These are phyloP conservation scores for Fusarium humuli DNA, from an alignment of 2,329 filamentous ascomycete genomes.

Conservation along the genomic window DNA sequence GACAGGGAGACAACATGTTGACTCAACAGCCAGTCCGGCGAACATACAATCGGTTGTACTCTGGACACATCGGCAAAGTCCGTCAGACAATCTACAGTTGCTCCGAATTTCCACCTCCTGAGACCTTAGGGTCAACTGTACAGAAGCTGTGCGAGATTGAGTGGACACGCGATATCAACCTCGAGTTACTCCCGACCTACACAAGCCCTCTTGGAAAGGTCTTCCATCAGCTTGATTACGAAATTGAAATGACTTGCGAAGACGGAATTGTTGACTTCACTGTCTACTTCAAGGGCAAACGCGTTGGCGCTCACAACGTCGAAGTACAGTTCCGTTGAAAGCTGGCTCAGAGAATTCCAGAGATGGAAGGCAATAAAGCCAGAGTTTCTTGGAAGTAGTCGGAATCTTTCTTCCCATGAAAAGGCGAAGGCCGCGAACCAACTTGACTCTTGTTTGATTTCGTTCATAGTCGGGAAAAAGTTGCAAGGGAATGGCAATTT, in stretches of 20 bases:
- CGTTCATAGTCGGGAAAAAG: not conserved
- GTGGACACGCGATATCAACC: slow-evolving; percentile 25
- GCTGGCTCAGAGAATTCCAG: not conserved
- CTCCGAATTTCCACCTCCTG: not conserved
- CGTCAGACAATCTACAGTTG: not conserved
- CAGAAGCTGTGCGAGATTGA: slow-evolving; percentile 31
- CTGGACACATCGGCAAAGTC: fast-evolving
- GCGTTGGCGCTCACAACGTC: slow-evolving; percentile 34
- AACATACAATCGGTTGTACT: too few relatives aligned
- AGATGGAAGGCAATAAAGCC: not conserved
- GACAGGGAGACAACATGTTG: slow-evolving; percentile 23
- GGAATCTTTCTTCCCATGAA: not conserved
- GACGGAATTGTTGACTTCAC: slow-evolving; percentile 42
- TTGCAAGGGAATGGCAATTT: not conserved
- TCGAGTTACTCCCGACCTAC: slow-evolving; percentile 15
- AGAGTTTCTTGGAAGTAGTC: not conserved
- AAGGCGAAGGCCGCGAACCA: not conserved
- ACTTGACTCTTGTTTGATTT: not conserved
- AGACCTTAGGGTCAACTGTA: fast-evolving
- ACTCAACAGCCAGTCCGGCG: slow-evolving; percentile 2
- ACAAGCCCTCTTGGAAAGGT: slow-evolving; percentile 25
- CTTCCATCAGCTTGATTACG: not conserved
- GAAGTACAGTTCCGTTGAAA: slow-evolving; percentile 35
- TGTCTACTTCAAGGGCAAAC: slow-evolving; percentile 17
- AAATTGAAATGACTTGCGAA: slow-evolving; percentile 37